Evolutionary conservation across 148 eudicot genomes (phyloP), one percentile per base, ranked within the genome.

Genomic region (Diospyros lotus): DNA sequence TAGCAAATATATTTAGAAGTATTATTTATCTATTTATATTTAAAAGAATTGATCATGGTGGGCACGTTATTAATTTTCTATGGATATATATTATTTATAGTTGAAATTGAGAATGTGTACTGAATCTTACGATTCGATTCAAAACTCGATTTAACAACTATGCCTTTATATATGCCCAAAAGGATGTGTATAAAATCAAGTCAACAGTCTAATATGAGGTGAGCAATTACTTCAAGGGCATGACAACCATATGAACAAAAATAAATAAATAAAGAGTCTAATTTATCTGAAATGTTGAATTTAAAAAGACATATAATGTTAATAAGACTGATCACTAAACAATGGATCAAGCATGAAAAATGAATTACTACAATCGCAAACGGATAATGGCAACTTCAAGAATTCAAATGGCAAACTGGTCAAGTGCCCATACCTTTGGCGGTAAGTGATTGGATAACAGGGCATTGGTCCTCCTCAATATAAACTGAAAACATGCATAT

Each of bases 371-470:
- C 8, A 50, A 51, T 8, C 15, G 13, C 12, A 6, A 67, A 52
- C 52, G 17, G 40, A 58, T 56, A 11, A 41, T 45, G 54, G 67
- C 17, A 46, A 42, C 44, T 58, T 38, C 65, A 65, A 80, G 9
- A 54, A 46, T 64, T 64, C 66, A 12, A 44, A 5, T 9, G 59
- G 46, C 40, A 71, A 13, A 46, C 45, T 55, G 56, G 70, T 38
- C 9, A 42, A 42, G 40, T 4, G 40, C 4, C n/a, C n/a, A 76
- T 86, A 96, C 99, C 99, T 96, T 96, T 78, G 99, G 99, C 72
- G 99, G 99, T 77, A 96, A 80, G 86, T 96, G 99, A 86, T 93
- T 96, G 4, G 99, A 96, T 74, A 96, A 82, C 78, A 96, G 72
- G 15, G 98, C 91, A 82, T 96, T 96, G 40, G 99, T 93, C 83